Evolutionary conservation across 176 grass and related monocot genomes (phyloP), one percentile per base, ranked within the genome.

Genomic region (Dendrocalamus sinicus): DNA sequence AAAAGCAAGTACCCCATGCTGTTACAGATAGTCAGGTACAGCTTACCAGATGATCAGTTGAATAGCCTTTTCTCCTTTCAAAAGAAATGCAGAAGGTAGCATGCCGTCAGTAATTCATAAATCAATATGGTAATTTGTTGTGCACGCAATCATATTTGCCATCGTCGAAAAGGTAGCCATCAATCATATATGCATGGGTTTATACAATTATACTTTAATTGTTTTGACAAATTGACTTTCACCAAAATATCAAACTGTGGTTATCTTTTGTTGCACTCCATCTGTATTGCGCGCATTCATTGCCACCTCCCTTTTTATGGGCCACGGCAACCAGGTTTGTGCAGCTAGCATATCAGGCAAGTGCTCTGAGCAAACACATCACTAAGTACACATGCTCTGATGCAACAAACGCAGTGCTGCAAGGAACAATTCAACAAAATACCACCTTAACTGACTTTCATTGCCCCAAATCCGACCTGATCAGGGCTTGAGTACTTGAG

Each of bases 341-440:
- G 77, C 70, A 87, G 70, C 60, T 40, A 30, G 55, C 24, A 20
- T 12, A 12, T 52, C 26, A 46, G 44, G 46, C n/a, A 22, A 58
- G 85, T 74, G 78, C 78, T 32, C 47, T 67, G 59, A 81, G 70
- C 70, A 16, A 58, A 67, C 17, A 67, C 2, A 32, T 20, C 77
- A 66, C 77, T 44, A 57, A 55, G 20, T 37, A 44, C 32, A n/a
- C 5, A 7, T 35, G 16, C 32, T 35, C 32, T 35, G 32, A 35
- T 35, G 32, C 2, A 65, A 20, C 32, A 41, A 63, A 80, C 24
- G 61, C 40, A 53, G 54, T 26, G 57, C 0, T 65, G 76, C 73
- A 86, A 80, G 57, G 30, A 86, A 65, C 44, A 28, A 43, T 53
- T 62, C 76, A 53, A 43, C 76, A 35, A 45, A 8, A 65, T n/a